phyloP scores from a whole-genome alignment of 148 eudicot genomes.

The Limonium bicolor region DNA sequence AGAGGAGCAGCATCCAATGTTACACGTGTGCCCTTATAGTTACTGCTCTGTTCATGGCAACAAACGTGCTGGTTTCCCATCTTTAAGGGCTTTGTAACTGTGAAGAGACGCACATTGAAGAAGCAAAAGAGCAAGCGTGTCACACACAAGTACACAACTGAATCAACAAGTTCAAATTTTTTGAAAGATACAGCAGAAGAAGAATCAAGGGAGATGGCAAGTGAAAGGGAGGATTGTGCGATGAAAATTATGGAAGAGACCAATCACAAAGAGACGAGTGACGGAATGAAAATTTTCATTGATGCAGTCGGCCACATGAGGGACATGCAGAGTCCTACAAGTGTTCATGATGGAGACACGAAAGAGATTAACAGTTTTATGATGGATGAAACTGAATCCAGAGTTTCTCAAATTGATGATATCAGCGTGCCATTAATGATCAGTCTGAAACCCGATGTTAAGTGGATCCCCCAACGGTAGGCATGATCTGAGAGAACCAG shows the following conservation, averaged over 20 bases:
- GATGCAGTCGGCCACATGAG: constrained; percentile 16
- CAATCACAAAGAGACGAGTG: no score
- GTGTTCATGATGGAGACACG: constrained; percentile 9
- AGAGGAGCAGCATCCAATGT: constrained; percentile 15
- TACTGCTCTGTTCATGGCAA: constrained; percentile 77
- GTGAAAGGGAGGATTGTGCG: constrained; percentile 6
- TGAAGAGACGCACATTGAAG: constrained; percentile 22
- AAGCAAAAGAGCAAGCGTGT: constrained; percentile 25
- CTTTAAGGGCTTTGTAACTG: constrained; percentile 28
- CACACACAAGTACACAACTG: constrained; percentile 9
- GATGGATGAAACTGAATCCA: not conserved
- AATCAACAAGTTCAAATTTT: constrained; percentile 7
- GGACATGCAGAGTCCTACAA: constrained; percentile 13
- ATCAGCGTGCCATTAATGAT: no score
- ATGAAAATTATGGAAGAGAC: constrained; percentile 8
- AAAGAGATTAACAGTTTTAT: constrained; percentile 2
- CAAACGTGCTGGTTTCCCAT: constrained; percentile 23
- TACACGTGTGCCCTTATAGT: constrained; percentile 55
- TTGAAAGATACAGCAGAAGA: constrained; percentile 8
- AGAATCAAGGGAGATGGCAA: constrained; percentile 9
- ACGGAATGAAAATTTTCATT: constrained; percentile 8
- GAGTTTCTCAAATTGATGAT: not conserved
- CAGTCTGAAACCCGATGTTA: no score
- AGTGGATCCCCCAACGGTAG: no score
- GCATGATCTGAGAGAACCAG: not conserved